Conservation (phyloP, 192 early-diverging fungal species). For the Coemansia sp. region DNA sequence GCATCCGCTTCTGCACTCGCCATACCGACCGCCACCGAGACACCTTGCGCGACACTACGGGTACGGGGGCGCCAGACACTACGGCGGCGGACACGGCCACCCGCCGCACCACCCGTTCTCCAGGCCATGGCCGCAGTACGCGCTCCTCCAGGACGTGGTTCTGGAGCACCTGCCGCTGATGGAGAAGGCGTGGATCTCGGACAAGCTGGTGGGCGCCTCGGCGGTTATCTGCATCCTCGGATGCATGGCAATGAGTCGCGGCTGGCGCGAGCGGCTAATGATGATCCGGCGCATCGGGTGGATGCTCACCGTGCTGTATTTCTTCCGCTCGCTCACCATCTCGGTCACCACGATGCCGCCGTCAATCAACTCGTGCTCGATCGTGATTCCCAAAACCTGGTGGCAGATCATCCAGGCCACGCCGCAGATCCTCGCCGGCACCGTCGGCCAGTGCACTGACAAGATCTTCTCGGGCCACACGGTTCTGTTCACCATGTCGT, state of each 20-base stretch:
- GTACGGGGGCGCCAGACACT: not conserved
- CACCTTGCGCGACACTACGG: not conserved
- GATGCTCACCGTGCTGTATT: constrained; percentile 57
- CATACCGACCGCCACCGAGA: not conserved
- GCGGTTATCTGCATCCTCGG: constrained; percentile 18
- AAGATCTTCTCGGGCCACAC: constrained; percentile 66
- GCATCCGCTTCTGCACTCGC: not conserved
- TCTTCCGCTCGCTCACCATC: constrained; percentile 58
- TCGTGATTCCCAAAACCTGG: constrained; percentile 13
- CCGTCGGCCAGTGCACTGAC: constrained; percentile 57
- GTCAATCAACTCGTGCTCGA: constrained; percentile 24
- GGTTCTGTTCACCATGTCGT: constrained; percentile 50
- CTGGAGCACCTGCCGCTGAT: constrained; percentile 22
- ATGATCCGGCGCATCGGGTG: constrained; percentile 55
- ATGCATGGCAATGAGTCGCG: constrained; percentile 22
- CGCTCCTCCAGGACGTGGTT: constrained; percentile 25
- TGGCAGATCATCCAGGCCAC: constrained; percentile 15
- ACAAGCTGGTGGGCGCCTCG: constrained; percentile 26
- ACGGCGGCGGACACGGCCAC: not conserved
- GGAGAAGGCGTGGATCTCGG: constrained; percentile 18
- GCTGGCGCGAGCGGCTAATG: constrained; percentile 46
- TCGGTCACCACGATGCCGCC: constrained; percentile 60
- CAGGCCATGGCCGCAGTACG: not conserved
- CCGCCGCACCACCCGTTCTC: not conserved
- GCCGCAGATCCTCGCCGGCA: constrained; percentile 35